Percentiles rank a stretch among this genome's conserved stretches.
These are phyloP conservation scores for Penicillium aurantiogriseum DNA, from an alignment of 2,329 filamentous ascomycete species.

Conservation along the genomic window DNA sequence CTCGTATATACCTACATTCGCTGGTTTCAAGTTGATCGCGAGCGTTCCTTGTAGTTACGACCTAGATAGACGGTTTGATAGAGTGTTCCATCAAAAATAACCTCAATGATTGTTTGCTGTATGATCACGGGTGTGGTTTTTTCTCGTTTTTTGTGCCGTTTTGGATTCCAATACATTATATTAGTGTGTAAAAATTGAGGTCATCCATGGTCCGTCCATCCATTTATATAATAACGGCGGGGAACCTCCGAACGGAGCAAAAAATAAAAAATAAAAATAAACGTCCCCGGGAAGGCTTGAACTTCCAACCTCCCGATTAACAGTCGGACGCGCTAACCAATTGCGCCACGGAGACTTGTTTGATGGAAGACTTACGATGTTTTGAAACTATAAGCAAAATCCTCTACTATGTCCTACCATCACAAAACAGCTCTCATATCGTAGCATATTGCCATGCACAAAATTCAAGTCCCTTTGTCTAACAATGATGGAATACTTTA, in stretches of 20 bases:
- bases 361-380: rapidly evolving
- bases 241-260: background rate
- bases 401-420: background rate
- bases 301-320: constrained; percentile 42
- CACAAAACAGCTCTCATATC: background rate
- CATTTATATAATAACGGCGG: too few relatives aligned
- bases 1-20: background rate
- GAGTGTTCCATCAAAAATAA: background rate
- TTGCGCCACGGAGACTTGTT: constrained; percentile 33
- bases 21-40: too few relatives aligned
- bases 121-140: too few relatives aligned
- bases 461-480: background rate
- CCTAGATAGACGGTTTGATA: background rate
- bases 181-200: background rate
- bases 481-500: background rate
- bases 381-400: background rate
- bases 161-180: too few relatives aligned
- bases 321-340: constrained; percentile 33
- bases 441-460: background rate
- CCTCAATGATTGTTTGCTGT: background rate
- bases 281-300: constrained; percentile 43
- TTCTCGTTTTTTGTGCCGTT: too few relatives aligned
- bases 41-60: too few relatives aligned
- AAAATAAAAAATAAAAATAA: constrained; percentile 4
- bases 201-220: too few relatives aligned